These are phyloP conservation scores for Cyclocybe cylindracea DNA, from an alignment of 768 basidiomycete genomes.

Conservation along the genomic window DNA sequence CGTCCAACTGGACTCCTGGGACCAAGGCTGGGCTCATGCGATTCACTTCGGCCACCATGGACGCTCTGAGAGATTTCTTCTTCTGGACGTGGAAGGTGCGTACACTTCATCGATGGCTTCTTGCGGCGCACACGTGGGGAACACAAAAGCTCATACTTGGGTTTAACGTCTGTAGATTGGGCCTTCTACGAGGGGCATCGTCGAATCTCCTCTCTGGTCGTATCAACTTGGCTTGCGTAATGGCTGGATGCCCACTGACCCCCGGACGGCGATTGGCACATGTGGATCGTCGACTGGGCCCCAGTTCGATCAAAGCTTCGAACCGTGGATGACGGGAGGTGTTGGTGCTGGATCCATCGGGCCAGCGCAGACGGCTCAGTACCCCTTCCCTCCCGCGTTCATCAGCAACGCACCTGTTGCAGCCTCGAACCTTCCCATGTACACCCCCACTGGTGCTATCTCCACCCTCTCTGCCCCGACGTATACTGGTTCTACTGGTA, in stretches of 20 bases:
- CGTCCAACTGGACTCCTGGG: conserved; percentile 49
- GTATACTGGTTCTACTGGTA: conserved; percentile 35
- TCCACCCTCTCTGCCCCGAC: conserved; percentile 54
- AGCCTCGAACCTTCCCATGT: conserved; percentile 55
- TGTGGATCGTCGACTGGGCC: conserved; percentile 51
- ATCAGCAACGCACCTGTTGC: conserved; percentile 38
- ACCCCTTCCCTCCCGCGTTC: conserved; percentile 66
- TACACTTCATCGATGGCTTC: neutral
- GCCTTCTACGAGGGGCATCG: conserved; percentile 34
- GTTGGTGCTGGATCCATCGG: conserved; percentile 50
- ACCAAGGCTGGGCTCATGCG: conserved; percentile 42
- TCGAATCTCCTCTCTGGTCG: conserved; percentile 51
- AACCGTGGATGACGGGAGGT: conserved; percentile 74
- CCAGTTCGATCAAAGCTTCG: conserved; percentile 45
- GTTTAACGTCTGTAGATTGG: conserved; percentile 29
- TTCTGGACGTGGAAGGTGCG: conserved; percentile 58
- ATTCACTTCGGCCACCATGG: conserved; percentile 60
- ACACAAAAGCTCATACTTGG: too few relatives aligned
- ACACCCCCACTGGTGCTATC: conserved; percentile 66
- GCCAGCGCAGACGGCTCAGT: conserved; percentile 39
- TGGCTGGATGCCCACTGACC: conserved; percentile 56
- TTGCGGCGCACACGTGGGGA: neutral
- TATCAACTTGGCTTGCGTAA: conserved; percentile 42
- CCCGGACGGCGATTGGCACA: conserved; percentile 50
- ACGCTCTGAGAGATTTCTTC: conserved; percentile 42